phyloP scores from a whole-genome alignment of 2,329 filamentous ascomycete genomes.

The Pleomassaria siparia region DNA sequence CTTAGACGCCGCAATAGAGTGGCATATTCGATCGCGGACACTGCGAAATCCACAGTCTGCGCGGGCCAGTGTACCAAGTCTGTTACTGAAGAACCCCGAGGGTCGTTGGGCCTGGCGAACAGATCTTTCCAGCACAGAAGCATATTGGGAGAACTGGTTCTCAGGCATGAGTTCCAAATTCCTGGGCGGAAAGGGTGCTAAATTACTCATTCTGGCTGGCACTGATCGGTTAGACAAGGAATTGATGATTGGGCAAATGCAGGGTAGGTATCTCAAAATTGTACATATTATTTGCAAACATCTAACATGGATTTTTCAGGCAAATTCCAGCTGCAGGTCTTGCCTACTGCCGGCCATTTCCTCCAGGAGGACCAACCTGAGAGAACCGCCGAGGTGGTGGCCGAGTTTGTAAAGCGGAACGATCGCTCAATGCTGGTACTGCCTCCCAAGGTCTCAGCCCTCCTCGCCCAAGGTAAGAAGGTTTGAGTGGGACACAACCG shows the following conservation, averaged over 20 bases:
- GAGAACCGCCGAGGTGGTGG: constrained; percentile 80
- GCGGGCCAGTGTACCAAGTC: constrained; percentile 78
- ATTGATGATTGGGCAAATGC: constrained; percentile 95
- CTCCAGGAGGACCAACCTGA: constrained; percentile 93
- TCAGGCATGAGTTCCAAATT: constrained; percentile 86
- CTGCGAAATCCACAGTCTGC: constrained; percentile 83
- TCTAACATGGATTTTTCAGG: constrained; percentile 53
- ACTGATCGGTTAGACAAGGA: constrained; percentile 90
- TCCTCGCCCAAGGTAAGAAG: constrained; percentile 53
- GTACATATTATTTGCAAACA: neutral
- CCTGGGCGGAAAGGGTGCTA: constrained; percentile 76
- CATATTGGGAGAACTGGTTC: constrained; percentile 96
- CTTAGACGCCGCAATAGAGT: constrained; percentile 80
- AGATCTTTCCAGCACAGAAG: constrained; percentile 77
- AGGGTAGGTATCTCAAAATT: constrained; percentile 60
- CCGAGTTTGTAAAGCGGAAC: constrained; percentile 90
- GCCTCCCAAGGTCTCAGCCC: constrained; percentile 77
- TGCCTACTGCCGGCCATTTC: constrained; percentile 94
- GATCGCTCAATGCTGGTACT: constrained; percentile 82
- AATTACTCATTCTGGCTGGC: constrained; percentile 80
- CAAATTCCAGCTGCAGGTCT: constrained; percentile 93
- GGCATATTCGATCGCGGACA: constrained; percentile 88
- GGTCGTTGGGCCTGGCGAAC: constrained; percentile 78
- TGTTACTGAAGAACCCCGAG: constrained; percentile 58
- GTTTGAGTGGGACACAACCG: constrained; percentile 41